Percentiles rank a stretch among this genome's conserved stretches.
These are phyloP conservation scores for Salix dunnii DNA, from an alignment of 345 rosid genomes.

Conservation along the genomic window DNA sequence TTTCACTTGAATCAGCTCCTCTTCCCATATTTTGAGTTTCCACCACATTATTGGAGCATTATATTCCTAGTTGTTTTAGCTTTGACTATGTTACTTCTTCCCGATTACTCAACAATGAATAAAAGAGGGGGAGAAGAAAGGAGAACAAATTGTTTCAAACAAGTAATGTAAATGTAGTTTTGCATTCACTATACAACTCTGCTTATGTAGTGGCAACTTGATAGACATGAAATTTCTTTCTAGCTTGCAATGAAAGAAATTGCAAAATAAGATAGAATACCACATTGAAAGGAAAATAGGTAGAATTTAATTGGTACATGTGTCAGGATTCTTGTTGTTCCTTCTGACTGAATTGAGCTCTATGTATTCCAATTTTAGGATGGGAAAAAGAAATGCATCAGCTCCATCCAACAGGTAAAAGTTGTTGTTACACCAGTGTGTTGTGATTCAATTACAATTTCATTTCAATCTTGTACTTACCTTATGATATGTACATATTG, in stretches of 20 bases:
- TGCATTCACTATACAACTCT: background rate
- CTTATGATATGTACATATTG: constrained; percentile 7
- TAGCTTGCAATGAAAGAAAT: background rate
- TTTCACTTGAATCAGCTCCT: background rate
- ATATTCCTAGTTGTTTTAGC: background rate
- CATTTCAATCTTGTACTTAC: constrained; percentile 1
- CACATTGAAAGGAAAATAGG: background rate
- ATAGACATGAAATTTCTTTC: background rate
- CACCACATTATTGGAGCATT: background rate
- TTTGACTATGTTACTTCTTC: background rate
- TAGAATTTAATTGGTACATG: background rate
- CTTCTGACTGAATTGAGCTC: background rate
- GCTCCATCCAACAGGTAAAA: constrained; percentile 78
- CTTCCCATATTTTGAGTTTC: background rate
- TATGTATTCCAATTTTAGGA: constrained; percentile 42
- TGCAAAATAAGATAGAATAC: background rate
- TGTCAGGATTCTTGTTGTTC: background rate
- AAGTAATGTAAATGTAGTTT: background rate
- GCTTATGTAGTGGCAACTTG: background rate
- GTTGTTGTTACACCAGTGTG: constrained; percentile 1
- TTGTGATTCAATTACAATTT: constrained; percentile 16
- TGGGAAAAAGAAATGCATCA: constrained; percentile 47
- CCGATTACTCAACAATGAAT: background rate
- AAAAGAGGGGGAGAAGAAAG: background rate
- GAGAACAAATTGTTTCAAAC: background rate